Conservation (phyloP, 441 rosid genomes). For the Mallotus japonicus region DNA sequence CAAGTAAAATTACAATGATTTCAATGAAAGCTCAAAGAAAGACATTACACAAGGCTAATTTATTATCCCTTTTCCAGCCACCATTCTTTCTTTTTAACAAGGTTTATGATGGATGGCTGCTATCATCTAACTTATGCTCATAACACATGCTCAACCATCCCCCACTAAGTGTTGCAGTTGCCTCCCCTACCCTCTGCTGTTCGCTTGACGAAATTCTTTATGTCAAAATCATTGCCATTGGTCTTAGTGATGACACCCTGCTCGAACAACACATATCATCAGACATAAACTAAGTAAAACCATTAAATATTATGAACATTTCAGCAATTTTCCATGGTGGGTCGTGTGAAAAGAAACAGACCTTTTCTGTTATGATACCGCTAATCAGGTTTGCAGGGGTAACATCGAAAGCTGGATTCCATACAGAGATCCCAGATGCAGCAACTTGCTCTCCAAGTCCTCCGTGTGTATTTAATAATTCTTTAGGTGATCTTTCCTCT, state of each 20-base stretch:
- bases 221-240: conserved; percentile 45
- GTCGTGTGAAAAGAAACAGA: conserved; percentile 17
- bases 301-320: neutral
- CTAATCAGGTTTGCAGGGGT: conserved; percentile 74
- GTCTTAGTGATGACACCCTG: conserved; percentile 78
- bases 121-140: neutral
- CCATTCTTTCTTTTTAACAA: neutral
- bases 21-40: neutral
- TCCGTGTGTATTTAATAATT: conserved; percentile 64
- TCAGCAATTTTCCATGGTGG: neutral
- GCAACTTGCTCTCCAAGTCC: conserved; percentile 96
- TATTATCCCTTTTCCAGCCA: neutral
- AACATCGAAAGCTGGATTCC: conserved; percentile 96
- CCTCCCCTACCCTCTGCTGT: neutral
- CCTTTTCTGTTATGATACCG: conserved; percentile 86
- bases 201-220: conserved; percentile 40
- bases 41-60: neutral
- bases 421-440: conserved; percentile 76
- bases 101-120: too few species aligned
- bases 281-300: conserved; percentile 2
- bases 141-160: neutral
- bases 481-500: conserved; percentile 78
- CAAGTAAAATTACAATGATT: neutral
- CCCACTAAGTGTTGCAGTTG: neutral
- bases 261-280: conserved; percentile 8